Percentiles rank a stretch among this genome's conserved stretches.
These are phyloP conservation scores for Jimgerdemannia flammicorona DNA, from an alignment of 192 early-diverging fungal genomes.

Conservation along the genomic window DNA sequence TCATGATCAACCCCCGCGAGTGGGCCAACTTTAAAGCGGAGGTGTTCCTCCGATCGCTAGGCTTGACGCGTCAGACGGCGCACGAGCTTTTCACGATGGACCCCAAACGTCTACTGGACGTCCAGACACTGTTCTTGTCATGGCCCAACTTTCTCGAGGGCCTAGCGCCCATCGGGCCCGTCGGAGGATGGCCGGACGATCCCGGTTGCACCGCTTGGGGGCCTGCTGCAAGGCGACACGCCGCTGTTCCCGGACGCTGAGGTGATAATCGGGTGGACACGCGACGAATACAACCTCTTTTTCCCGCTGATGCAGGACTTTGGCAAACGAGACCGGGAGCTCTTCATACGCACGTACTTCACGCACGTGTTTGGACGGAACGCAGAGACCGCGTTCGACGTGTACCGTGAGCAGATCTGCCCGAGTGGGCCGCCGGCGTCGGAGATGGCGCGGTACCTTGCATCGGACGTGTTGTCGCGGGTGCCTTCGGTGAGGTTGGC, in stretches of 20 bases:
- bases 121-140: constrained; percentile 19
- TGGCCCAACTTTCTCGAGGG: constrained; percentile 28
- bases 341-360: constrained; percentile 21
- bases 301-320: constrained; percentile 21
- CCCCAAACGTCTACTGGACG: constrained; percentile 10
- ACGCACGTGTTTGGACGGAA: constrained; percentile 23
- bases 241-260: constrained; percentile 4
- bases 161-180: constrained; percentile 19
- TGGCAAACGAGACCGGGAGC: constrained; percentile 11
- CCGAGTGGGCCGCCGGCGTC: constrained; percentile 6
- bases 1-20: constrained; percentile 15
- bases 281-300: constrained; percentile 24
- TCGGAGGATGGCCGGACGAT: constrained; percentile 5
- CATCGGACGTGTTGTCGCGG: constrained; percentile 20
- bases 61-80: not conserved
- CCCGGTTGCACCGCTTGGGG: constrained; percentile 2
- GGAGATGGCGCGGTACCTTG: constrained; percentile 16
- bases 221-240: constrained; percentile 9
- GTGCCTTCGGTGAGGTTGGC: constrained; percentile 9
- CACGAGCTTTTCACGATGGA: constrained; percentile 5
- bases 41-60: constrained; percentile 14
- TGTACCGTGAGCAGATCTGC: constrained; percentile 14
- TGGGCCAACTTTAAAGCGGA: constrained; percentile 21
- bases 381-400: constrained; percentile 13
- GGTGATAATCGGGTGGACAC: constrained; percentile 19